A percentile compares a stretch with the other conserved stretches of the same genome.
Conservation (phyloP, 2,329 filamentous ascomycete genomes). For the Dothidotthia symphoricarpi region DNA sequence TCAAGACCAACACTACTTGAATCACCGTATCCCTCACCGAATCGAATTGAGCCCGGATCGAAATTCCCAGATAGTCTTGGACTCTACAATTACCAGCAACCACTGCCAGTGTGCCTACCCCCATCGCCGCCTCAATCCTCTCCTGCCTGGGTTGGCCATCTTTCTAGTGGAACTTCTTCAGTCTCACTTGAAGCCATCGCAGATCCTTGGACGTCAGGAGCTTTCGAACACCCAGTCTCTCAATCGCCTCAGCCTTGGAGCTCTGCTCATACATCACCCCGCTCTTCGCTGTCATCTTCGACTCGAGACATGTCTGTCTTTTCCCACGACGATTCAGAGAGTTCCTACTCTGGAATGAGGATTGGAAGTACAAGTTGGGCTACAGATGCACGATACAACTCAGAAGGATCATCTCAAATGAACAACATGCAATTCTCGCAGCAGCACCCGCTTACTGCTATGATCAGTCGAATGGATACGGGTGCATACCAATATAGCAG, state of each 20-base stretch:
- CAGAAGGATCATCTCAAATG: slow-evolving; percentile 15
- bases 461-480: slow-evolving; percentile 30
- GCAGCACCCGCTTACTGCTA: slow-evolving; percentile 31
- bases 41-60: slow-evolving; percentile 29
- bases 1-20: slow-evolving; percentile 29
- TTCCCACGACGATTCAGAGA: slow-evolving; percentile 33
- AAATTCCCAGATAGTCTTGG: slow-evolving; percentile 35
- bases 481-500: slow-evolving; percentile 25
- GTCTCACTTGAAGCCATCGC: slow-evolving; percentile 30
- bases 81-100: slow-evolving; percentile 34
- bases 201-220: slow-evolving; percentile 34
- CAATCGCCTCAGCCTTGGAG: slow-evolving; percentile 34
- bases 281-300: slow-evolving; percentile 35
- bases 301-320: slow-evolving; percentile 35
- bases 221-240: slow-evolving; percentile 36
- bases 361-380: slow-evolving; percentile 30
- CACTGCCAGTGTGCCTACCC: slow-evolving; percentile 27
- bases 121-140: slow-evolving; percentile 40
- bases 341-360: slow-evolving; percentile 30
- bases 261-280: slow-evolving; percentile 30
- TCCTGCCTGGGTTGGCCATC: slow-evolving; percentile 31
- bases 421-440: slow-evolving; percentile 10
- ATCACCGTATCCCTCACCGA: slow-evolving; percentile 39
- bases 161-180: slow-evolving; percentile 29
- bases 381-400: slow-evolving; percentile 18